Conservation (phyloP, 805 yeast genomes). For the Saccharomycopsis synnaedendra region DNA sequence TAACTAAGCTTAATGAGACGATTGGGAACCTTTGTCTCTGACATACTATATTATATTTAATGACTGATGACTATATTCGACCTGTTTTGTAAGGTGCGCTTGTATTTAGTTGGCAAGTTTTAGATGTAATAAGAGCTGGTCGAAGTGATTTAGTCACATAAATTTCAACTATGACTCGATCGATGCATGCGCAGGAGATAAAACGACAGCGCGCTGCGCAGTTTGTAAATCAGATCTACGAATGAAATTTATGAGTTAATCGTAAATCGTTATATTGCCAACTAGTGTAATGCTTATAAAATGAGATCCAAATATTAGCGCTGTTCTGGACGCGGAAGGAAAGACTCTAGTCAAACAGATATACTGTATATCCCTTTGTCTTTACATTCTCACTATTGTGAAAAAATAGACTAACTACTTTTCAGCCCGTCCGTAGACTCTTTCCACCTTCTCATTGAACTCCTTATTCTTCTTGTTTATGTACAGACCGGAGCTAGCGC, state of each 20-base stretch:
- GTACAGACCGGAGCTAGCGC: constrained; percentile 24
- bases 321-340: no score
- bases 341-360: not conserved
- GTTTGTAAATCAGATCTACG: no score
- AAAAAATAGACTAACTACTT: not conserved
- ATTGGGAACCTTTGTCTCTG: not conserved
- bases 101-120: no score
- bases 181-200: no score
- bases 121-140: no score
- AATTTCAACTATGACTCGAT: no score
- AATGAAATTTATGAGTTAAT: no score
- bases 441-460: constrained; percentile 55
- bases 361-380: not conserved
- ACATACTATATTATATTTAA: not conserved
- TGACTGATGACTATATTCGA: not conserved
- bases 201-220: no score
- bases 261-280: no score
- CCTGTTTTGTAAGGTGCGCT: not conserved
- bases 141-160: no score
- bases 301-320: no score
- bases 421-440: constrained; percentile 35
- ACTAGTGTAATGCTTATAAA: no score
- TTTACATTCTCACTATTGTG: not conserved
- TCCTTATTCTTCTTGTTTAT: constrained; percentile 66
- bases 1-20: constrained; percentile 7